Percentiles rank a stretch among this genome's conserved stretches.
Evolutionary conservation across 2,329 filamentous ascomycete genomes (phyloP).

Genomic region (Fusarium zealandicum): DNA sequence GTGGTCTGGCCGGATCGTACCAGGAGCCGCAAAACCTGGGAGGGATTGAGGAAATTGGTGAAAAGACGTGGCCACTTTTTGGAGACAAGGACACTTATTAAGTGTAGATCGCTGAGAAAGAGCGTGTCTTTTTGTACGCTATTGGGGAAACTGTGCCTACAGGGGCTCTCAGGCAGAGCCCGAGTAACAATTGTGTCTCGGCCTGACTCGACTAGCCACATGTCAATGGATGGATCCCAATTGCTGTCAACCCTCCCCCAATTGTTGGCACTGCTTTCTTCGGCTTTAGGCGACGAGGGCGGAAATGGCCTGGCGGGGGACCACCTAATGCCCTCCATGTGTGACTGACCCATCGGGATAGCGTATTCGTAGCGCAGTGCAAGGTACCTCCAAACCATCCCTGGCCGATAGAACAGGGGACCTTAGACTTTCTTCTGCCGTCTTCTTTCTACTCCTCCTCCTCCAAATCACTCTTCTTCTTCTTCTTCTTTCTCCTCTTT

Average conservation of each 20-base stretch:
- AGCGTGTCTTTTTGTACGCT: background rate
- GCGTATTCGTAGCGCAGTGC: constrained; percentile 12
- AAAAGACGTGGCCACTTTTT: constrained; percentile 18
- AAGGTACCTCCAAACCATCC: background rate
- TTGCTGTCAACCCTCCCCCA: background rate
- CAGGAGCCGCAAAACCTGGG: constrained; percentile 6
- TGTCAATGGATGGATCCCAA: no score
- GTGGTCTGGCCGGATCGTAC: constrained; percentile 38
- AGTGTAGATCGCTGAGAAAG: background rate
- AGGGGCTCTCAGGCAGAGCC: background rate
- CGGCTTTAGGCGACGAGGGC: background rate
- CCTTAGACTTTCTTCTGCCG: constrained; percentile 9
- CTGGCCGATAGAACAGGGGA: constrained; percentile 28
- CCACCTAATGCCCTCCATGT: constrained; percentile 6
- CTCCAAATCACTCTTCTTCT: constrained; percentile 14
- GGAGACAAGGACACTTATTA: background rate
- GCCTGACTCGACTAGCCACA: background rate
- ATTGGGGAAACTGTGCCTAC: no score
- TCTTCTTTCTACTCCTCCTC: constrained; percentile 2
- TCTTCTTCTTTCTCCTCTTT: no score
- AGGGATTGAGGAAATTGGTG: background rate
- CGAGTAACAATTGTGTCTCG: background rate
- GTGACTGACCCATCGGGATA: constrained; percentile 6
- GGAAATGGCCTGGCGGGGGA: no score
- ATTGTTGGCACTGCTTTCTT: background rate